Evolutionary conservation across 257 asterid species (phyloP).

Genomic region (Nicotiana benthamiana): DNA sequence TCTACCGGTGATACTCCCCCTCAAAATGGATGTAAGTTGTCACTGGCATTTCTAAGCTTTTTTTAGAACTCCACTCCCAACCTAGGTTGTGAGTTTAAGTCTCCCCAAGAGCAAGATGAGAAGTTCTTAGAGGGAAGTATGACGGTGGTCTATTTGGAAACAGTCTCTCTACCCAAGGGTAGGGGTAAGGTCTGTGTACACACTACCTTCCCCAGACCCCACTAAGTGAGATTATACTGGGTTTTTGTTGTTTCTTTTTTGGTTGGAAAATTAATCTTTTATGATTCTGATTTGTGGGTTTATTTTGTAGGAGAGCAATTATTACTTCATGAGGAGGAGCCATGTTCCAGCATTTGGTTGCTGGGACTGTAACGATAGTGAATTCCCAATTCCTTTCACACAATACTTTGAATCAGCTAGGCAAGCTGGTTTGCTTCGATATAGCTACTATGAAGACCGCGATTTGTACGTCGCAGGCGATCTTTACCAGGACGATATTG

Average conservation of each 20-base stretch:
- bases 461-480: constrained; percentile 16
- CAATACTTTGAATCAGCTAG: constrained; percentile 11
- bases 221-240: too few relatives aligned
- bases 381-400: not conserved
- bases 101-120: too few relatives aligned
- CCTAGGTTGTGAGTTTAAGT: too few relatives aligned
- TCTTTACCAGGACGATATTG: constrained; percentile 5
- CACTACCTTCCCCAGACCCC: too few relatives aligned
- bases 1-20: too few relatives aligned
- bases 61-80: too few relatives aligned
- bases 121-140: too few relatives aligned
- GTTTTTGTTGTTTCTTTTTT: too few relatives aligned
- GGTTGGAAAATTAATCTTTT: not conserved
- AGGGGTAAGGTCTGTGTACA: too few relatives aligned
- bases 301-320: not conserved
- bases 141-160: too few relatives aligned
- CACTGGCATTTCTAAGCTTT: too few relatives aligned
- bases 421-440: not conserved
- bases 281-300: not conserved
- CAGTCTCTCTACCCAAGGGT: too few relatives aligned
- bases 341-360: not conserved
- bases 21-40: not conserved
- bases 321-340: not conserved
- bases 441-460: constrained; percentile 8
- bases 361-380: not conserved